Conservation (phyloP, 163 green algal genomes). For the Volvox carteri region DNA sequence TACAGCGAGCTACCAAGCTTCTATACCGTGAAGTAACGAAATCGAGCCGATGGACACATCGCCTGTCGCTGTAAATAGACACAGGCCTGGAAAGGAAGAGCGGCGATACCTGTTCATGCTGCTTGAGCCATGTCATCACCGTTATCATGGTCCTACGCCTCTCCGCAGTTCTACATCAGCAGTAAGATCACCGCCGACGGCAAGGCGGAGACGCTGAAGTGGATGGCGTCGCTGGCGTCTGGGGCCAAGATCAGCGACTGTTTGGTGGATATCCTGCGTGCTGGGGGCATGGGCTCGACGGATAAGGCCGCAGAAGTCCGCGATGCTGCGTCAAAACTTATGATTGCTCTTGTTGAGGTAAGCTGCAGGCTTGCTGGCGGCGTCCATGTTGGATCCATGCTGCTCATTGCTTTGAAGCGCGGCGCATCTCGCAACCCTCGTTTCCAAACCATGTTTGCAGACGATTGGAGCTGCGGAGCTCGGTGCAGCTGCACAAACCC, state of each 20-base stretch:
- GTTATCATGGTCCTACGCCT: not conserved
- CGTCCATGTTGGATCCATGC: too few relatives aligned
- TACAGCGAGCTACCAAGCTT: too few relatives aligned
- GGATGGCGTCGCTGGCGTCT: slow-evolving; percentile 51
- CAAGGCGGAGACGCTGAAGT: slow-evolving; percentile 58
- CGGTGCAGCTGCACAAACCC: not conserved
- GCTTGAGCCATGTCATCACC: not conserved
- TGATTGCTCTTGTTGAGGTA: slow-evolving; percentile 66
- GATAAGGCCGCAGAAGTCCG: slow-evolving; percentile 88
- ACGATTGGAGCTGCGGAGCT: slow-evolving; percentile 12
- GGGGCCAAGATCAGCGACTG: slow-evolving; percentile 52
- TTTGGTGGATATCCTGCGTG: slow-evolving; percentile 65
- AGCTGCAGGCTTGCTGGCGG: not conserved
- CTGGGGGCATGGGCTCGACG: slow-evolving; percentile 61
- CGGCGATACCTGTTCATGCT: not conserved
- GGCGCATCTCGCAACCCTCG: too few relatives aligned
- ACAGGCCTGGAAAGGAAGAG: too few relatives aligned
- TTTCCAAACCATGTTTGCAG: too few relatives aligned
- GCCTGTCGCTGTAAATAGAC: too few relatives aligned
- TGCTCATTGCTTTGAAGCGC: too few relatives aligned
- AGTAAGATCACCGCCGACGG: slow-evolving; percentile 61
- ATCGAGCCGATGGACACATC: too few relatives aligned
- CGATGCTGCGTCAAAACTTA: slow-evolving; percentile 74
- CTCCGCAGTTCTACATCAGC: slow-evolving; percentile 47
- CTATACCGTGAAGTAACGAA: too few relatives aligned